Conservation (phyloP, 106 monocot species). For the Posidonia australis region DNA sequence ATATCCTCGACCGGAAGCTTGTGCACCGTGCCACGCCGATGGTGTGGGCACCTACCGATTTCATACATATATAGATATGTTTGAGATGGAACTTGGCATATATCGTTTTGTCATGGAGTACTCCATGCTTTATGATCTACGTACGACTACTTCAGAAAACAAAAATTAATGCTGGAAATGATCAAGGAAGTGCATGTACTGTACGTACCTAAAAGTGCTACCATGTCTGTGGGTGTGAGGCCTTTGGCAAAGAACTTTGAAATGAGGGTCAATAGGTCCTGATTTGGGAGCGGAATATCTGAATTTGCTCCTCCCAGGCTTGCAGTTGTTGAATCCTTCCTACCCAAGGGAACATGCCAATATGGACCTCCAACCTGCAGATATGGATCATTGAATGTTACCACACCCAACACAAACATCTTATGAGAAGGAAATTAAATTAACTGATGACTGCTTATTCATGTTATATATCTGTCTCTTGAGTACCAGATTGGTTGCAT, state of each 20-base stretch:
- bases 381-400: too few relatives aligned
- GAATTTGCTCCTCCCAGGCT: slow-evolving; percentile 51
- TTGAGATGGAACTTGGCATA: too few relatives aligned
- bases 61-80: too few relatives aligned
- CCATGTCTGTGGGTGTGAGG: slow-evolving; percentile 61
- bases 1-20: slow-evolving; percentile 56
- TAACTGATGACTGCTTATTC: too few relatives aligned
- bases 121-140: too few relatives aligned
- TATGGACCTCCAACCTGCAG: slow-evolving; percentile 84
- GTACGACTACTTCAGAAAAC: too few relatives aligned
- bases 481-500: slow-evolving; percentile 60
- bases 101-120: too few relatives aligned
- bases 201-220: slow-evolving; percentile 71
- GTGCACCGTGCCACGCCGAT: slow-evolving; percentile 65
- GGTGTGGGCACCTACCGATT: slow-evolving; percentile 57
- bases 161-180: too few relatives aligned
- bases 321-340: slow-evolving; percentile 58
- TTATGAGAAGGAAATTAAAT: too few relatives aligned
- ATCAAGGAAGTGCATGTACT: too few relatives aligned
- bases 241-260: slow-evolving; percentile 66
- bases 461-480: not conserved
- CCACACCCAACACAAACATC: too few relatives aligned
- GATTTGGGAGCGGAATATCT: slow-evolving; percentile 43
- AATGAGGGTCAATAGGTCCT: slow-evolving; percentile 47
- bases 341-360: slow-evolving; percentile 76